phyloP scores from a whole-genome alignment of 2,329 filamentous ascomycete species.

The Alternaria novae-zelandiae region DNA sequence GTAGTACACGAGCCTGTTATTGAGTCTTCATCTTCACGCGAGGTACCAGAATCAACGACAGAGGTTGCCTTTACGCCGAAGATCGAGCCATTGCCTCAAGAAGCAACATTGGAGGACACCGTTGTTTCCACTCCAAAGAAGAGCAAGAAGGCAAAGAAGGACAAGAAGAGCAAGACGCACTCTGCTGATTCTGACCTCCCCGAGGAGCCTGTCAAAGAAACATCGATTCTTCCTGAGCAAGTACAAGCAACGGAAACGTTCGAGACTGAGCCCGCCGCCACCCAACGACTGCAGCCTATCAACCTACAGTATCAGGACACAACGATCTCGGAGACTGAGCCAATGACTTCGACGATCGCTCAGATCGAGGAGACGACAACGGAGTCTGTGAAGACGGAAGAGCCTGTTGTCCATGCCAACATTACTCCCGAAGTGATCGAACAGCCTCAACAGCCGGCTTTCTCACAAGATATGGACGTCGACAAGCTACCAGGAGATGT shows the following conservation, averaged over 20 bases:
- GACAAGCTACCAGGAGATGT: not conserved
- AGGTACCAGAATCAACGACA: not conserved
- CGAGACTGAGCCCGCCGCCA: not conserved
- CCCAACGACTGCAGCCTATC: not conserved
- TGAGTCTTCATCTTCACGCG: not conserved
- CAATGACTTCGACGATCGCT: not conserved
- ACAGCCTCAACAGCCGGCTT: not conserved
- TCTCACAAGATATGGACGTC: not conserved
- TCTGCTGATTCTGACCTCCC: constrained; percentile 11
- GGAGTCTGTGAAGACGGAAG: not conserved
- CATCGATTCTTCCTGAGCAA: not conserved
- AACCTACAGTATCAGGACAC: not conserved
- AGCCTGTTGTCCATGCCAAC: not conserved
- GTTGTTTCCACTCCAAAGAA: constrained; percentile 25
- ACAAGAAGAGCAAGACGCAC: constrained; percentile 35
- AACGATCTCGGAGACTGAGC: not conserved
- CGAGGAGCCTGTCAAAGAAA: constrained; percentile 3
- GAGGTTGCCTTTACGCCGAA: no score
- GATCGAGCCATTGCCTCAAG: constrained; percentile 10
- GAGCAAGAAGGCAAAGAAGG: constrained; percentile 37
- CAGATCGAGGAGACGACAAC: not conserved
- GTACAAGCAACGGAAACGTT: not conserved
- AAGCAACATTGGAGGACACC: constrained; percentile 21
- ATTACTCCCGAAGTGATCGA: not conserved
- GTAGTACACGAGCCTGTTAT: not conserved